These are phyloP conservation scores for Prunus yedoensis DNA, from an alignment of 331 rosid genomes.

Conservation along the genomic window DNA sequence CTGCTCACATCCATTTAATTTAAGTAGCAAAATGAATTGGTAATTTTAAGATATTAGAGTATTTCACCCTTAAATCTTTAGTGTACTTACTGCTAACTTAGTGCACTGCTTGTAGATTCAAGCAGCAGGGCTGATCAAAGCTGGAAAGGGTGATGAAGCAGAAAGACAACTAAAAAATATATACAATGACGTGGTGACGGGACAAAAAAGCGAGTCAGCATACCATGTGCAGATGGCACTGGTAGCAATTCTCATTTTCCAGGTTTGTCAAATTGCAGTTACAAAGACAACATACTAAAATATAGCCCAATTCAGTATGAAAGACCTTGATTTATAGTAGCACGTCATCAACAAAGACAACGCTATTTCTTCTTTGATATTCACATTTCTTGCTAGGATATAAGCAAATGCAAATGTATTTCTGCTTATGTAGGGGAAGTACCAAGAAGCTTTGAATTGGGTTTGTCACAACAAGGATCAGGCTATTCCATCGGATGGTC, in stretches of 20 bases:
- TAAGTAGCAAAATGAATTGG: neutral
- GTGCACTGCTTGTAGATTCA: slow-evolving; percentile 1
- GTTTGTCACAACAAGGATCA: neutral
- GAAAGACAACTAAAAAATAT: neutral
- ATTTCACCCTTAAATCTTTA: too few species aligned
- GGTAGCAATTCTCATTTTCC: slow-evolving; percentile 18
- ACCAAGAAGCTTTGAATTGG: neutral
- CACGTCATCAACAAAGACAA: neutral
- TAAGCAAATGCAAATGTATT: neutral
- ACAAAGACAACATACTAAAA: neutral
- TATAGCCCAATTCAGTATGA: neutral
- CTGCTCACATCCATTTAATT: too few species aligned
- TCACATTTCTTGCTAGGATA: neutral
- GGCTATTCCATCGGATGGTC: slow-evolving; percentile 5
- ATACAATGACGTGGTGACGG: neutral
- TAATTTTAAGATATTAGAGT: too few species aligned
- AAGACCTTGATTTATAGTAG: neutral
- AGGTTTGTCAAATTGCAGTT: slow-evolving; percentile 7
- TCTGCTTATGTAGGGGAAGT: neutral
- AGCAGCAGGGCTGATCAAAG: slow-evolving; percentile 11
- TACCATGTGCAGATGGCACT: slow-evolving; percentile 1
- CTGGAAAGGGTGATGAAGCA: slow-evolving; percentile 15
- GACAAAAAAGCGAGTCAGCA: neutral
- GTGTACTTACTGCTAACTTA: neutral
- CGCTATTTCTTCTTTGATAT: neutral